Evolutionary conservation across 1,284 basidiomycete genomes (phyloP), one percentile per base, ranked within the genome.

Genomic region (Ceratobasidium sp.): DNA sequence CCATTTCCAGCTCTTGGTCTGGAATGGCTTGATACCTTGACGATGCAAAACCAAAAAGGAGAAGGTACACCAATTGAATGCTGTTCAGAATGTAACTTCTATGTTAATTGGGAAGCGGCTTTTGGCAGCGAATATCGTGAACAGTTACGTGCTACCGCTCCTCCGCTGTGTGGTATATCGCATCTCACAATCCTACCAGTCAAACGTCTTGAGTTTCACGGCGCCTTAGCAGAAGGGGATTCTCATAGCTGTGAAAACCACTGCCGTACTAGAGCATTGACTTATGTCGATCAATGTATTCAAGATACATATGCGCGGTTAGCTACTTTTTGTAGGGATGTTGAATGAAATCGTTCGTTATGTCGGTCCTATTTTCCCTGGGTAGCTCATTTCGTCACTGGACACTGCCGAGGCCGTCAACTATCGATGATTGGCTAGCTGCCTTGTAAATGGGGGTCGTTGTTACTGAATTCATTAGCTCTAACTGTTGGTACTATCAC

Each of bases 1-100:
- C 64, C 64, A n/a, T 10, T 35, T 1, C 45, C 50, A 13, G 20
- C 50, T 45, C 52, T 67, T n/a, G 64, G 52, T 31, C 45, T 67
- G 50, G 50, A 32, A 10, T 67, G 64, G 64, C 10, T 67, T 8
- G 13, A 29, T 13, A 67, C 52, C 20, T 55, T 67, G 50, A 43
- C 45, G 10, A 4, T 17, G 12, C 27, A 32, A n/a, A 55, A 67
- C 25, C 64, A 17, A 43, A 25, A 40, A 2, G 64, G 64, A 3
- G 22, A 15, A 5, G 42, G 17, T n/a, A 34, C 52, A 20, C 22
- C 35, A 8, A 43, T 67, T 25, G 52, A 45, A 45, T 54, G 38
- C 42, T 67, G 64, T 32, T 22, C 40, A 3, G 29, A 53, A 22
- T 67, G 64, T 32, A 31, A 67, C 25, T 50, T 54, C 22, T 43